These are phyloP conservation scores for Ammopiptanthus mongolicus DNA, from an alignment of 306 rosid species.

Conservation along the genomic window DNA sequence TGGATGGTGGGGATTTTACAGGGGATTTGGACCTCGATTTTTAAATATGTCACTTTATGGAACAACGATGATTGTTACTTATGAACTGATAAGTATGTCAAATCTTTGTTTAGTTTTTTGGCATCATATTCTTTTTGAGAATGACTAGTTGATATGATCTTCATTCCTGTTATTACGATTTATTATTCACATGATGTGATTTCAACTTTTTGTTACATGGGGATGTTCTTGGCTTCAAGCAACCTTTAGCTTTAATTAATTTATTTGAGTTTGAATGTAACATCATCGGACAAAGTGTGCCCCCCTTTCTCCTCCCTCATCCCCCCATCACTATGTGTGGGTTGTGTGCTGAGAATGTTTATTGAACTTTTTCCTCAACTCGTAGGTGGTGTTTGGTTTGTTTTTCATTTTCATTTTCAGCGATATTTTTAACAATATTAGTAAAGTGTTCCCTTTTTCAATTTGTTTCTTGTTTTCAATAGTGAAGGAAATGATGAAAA, in stretches of 20 bases:
- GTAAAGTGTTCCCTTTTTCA: too few relatives aligned
- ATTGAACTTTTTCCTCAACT: neutral
- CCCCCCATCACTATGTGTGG: neutral
- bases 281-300: neutral
- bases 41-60: slow-evolving; percentile 85
- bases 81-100: slow-evolving; percentile 78
- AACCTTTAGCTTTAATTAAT: neutral
- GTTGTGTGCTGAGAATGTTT: neutral
- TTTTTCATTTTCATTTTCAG: neutral
- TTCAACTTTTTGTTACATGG: neutral
- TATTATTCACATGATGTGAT: neutral
- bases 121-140: neutral
- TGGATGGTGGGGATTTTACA: slow-evolving; percentile 91
- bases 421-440: too few relatives aligned
- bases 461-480: neutral
- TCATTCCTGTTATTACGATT: neutral
- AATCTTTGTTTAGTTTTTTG: neutral
- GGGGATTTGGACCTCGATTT: slow-evolving; percentile 88
- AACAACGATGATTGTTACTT: slow-evolving; percentile 86
- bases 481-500: too few relatives aligned
- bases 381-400: neutral
- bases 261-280: neutral
- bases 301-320: neutral
- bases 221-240: neutral
- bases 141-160: slow-evolving; percentile 9